Conservation (phyloP, 1,284 basidiomycete species). For the Pseudozyma tsukubaensis region DNA sequence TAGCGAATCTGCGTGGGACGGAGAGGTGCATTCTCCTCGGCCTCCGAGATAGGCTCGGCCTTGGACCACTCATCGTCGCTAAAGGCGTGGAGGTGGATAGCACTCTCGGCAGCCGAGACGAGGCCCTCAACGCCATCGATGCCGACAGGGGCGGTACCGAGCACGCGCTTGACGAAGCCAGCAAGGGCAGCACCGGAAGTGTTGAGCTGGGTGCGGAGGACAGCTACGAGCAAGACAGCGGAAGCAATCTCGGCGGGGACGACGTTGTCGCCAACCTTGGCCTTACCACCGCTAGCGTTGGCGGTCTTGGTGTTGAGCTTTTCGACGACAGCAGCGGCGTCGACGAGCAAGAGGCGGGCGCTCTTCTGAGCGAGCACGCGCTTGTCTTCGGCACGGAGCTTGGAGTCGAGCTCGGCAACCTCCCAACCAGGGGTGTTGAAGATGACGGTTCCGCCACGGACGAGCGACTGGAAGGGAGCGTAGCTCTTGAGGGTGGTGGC, state of each 20-base stretch:
- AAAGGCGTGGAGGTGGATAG: constrained; percentile 52
- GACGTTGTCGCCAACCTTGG: constrained; percentile 52
- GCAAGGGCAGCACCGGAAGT: constrained; percentile 44
- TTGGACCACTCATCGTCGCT: constrained; percentile 54
- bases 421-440: constrained; percentile 64
- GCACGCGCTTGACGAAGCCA: constrained; percentile 47
- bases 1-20: constrained; percentile 61
- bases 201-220: constrained; percentile 57
- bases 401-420: constrained; percentile 59
- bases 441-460: constrained; percentile 61
- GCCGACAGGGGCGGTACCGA: constrained; percentile 62
- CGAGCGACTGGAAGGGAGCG: constrained; percentile 59
- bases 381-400: constrained; percentile 64
- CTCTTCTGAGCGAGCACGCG: constrained; percentile 58
- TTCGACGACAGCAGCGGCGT: constrained; percentile 57
- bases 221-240: constrained; percentile 56
- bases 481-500: constrained; percentile 58
- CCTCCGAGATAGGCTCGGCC: constrained; percentile 57
- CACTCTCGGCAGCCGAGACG: constrained; percentile 51
- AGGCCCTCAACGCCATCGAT: constrained; percentile 58
- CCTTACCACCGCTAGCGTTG: constrained; percentile 56
- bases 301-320: constrained; percentile 56
- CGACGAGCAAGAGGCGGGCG: constrained; percentile 58
- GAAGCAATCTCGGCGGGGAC: constrained; percentile 57
- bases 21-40: constrained; percentile 50